Evolutionary conservation across 805 yeast genomes (phyloP), one percentile per base, ranked within the genome.

Genomic region (Suhomyces sp.): DNA sequence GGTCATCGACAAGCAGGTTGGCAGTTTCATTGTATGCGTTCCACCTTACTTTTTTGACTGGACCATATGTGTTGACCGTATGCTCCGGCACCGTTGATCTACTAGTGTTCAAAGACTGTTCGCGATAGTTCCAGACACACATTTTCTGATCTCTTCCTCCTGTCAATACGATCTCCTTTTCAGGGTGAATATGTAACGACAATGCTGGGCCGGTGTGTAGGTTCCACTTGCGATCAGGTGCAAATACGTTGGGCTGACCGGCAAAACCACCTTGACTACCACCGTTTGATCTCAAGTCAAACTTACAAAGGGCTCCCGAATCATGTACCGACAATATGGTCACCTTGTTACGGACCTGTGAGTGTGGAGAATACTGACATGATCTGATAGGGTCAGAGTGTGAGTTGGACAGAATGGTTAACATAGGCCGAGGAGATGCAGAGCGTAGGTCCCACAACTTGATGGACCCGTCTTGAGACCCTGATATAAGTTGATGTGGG

Each of bases 171-270:
- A 85, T 88, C 56, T 92, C 96, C 35, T 78, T 65, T 37, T 83
- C 85, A 0, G 96, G 96, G 63, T 92, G 97, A 85, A 96, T 91
- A 60, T 89, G 91, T 4, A 94, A 67, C 4, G 96, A 82, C 15
- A 92, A 72, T 0, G 96, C 98, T 2, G 97, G 96, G 0, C 96
- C 96, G 2, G 90, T 81, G 64, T 93, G 98, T 3, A 97, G 96
- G 60, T 86, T 88, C 64, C 94, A 78, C 53, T 85, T 83, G 48
- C 85, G 75, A 60, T 93, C 97, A 4, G 93, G 85, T 35, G 80
- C 79, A 13, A 57, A 55, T 2, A 61, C 47, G 21, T 49, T 46
- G 13, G 60, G 57, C 41, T 54, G 57, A 25, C 19, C 10, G 25
- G 20, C 17, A 37, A 21, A 33, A 21, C 40, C 15, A 33, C 48